phyloP scores from a whole-genome alignment of 2,329 filamentous ascomycete genomes.

The Pestalotiopsis sp. region DNA sequence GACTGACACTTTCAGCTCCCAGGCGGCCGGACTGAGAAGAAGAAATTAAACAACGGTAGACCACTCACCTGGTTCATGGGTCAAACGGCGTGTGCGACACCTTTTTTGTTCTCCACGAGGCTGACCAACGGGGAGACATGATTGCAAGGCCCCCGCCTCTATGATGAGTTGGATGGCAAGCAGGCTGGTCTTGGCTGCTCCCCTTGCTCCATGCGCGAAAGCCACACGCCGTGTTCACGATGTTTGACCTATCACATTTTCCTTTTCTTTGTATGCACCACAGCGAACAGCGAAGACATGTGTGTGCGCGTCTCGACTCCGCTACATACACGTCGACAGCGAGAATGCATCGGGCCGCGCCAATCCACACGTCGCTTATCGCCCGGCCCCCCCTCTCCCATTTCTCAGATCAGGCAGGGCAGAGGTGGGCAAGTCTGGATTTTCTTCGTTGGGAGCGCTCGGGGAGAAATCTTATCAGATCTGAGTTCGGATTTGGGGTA shows the following conservation, averaged over 20 bases:
- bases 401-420: neutral
- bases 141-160: neutral
- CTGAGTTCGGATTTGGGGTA: neutral
- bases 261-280: neutral
- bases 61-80: neutral
- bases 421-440: neutral
- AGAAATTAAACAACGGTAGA: neutral
- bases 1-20: neutral
- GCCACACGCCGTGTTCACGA: neutral
- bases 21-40: neutral
- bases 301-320: neutral
- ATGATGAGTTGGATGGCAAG: neutral
- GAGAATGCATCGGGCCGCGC: neutral
- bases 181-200: neutral
- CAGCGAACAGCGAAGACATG: neutral
- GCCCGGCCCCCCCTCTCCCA: neutral
- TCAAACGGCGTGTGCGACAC: neutral
- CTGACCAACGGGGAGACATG: neutral
- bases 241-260: neutral
- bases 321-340: neutral
- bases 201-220: neutral
- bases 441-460: neutral
- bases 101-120: neutral
- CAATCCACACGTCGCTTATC: neutral
- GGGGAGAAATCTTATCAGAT: neutral